phyloP scores from a whole-genome alignment of 768 basidiomycete species.

The Tylopilus rubrobrunneus region DNA sequence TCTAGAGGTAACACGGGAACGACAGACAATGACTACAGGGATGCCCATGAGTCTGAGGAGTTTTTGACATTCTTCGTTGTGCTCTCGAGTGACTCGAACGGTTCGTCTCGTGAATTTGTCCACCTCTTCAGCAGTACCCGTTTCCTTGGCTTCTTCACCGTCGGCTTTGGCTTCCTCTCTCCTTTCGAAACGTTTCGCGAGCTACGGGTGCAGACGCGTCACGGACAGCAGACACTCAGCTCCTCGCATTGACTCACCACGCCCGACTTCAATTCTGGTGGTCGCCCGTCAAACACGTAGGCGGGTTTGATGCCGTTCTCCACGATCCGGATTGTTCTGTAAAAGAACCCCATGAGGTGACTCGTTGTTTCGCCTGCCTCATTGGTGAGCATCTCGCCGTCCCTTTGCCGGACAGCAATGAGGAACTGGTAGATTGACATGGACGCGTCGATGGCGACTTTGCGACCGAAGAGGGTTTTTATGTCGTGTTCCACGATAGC shows the following conservation, averaged over 20 bases:
- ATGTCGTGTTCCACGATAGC: conserved; percentile 90
- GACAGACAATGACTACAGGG: conserved; percentile 82
- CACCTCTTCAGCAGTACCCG: conserved; percentile 88
- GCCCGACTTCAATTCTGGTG: conserved; percentile 94
- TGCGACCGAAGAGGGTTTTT: conserved; percentile 95
- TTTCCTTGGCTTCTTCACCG: conserved; percentile 95
- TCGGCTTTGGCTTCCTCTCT: conserved; percentile 93
- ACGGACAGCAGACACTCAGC: not conserved
- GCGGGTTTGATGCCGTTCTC: conserved; percentile 98
- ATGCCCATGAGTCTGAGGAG: conserved; percentile 95
- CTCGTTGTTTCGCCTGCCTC: conserved; percentile 98
- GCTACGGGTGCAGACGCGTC: conserved; percentile 40
- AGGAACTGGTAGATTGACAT: conserved; percentile 98
- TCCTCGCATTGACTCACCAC: conserved; percentile 60
- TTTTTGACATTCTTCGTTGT: conserved; percentile 91
- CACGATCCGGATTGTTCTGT: conserved; percentile 94
- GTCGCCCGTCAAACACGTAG: conserved; percentile 98
- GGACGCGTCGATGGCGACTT: conserved; percentile 98
- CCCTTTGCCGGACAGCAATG: conserved; percentile 93
- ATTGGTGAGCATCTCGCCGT: conserved; percentile 95
- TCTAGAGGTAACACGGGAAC: not conserved
- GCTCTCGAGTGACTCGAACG: conserved; percentile 92
- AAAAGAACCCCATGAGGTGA: conserved; percentile 99
- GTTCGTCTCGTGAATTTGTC: conserved; percentile 87
- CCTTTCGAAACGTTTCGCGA: conserved; percentile 92